Evolutionary conservation across 75 land plant genomes (phyloP).

Genomic region (Ceratopteris richardii): DNA sequence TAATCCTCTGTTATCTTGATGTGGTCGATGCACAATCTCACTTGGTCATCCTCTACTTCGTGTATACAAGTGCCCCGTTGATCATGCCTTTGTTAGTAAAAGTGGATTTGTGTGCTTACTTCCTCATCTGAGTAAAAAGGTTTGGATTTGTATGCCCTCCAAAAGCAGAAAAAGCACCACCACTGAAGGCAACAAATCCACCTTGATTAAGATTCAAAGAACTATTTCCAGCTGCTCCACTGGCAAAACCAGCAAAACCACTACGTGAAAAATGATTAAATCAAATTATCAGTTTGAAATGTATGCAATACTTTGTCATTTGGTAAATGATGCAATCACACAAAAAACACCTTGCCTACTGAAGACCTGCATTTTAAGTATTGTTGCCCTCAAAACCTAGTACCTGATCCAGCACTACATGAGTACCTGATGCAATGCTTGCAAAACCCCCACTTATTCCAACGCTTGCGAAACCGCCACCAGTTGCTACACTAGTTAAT

Average conservation of each 20-base stretch:
- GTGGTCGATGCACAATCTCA: too few species aligned
- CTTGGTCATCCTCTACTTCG: too few species aligned
- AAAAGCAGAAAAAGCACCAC: slow-evolving; percentile 66
- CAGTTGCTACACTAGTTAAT: slow-evolving; percentile 32
- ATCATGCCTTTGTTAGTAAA: too few species aligned
- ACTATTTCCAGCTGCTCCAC: background rate
- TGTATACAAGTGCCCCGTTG: too few species aligned
- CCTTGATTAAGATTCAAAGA: background rate
- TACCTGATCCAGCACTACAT: background rate
- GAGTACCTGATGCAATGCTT: background rate
- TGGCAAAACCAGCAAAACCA: background rate
- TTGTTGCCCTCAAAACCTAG: background rate
- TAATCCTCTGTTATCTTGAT: too few species aligned
- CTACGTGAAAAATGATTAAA: background rate
- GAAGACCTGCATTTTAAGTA: background rate
- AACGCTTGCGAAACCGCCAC: slow-evolving; percentile 34
- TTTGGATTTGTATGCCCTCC: slow-evolving; percentile 29
- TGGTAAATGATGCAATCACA: background rate
- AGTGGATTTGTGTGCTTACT: too few species aligned
- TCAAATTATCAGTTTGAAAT: background rate
- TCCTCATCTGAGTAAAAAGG: slow-evolving; percentile 81
- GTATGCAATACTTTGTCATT: background rate
- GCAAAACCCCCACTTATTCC: background rate
- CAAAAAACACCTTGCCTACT: background rate
- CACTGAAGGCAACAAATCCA: slow-evolving; percentile 18